These are phyloP conservation scores for Leccinum variicolor DNA, from an alignment of 768 basidiomycete species.

Conservation along the genomic window DNA sequence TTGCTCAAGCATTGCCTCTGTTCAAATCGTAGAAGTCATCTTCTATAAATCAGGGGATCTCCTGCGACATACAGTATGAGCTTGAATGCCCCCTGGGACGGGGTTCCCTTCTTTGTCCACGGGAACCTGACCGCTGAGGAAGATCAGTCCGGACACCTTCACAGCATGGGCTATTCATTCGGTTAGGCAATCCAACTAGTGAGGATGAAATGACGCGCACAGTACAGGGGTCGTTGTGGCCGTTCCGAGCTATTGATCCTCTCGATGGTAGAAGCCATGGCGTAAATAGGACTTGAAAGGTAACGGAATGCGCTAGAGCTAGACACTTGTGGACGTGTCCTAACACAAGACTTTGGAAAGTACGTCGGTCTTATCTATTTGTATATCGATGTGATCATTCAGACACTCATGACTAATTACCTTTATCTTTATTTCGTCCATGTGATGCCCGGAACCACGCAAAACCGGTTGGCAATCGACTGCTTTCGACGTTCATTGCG, in stretches of 20 bases:
- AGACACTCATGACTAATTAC: background rate
- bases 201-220: conserved; percentile 1
- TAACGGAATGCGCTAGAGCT: background rate
- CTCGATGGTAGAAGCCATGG: conserved; percentile 49
- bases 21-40: background rate
- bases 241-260: conserved; percentile 53
- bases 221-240: conserved; percentile 21
- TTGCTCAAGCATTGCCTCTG: conserved; percentile 59
- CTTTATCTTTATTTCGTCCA: background rate
- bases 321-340: background rate
- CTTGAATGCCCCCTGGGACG: conserved; percentile 55
- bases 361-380: conserved; percentile 4
- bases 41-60: background rate
- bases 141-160: conserved; percentile 56
- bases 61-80: conserved; percentile 48
- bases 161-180: conserved; percentile 47
- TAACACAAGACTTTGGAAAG: background rate
- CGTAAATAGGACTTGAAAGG: background rate
- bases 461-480: background rate
- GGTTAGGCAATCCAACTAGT: background rate
- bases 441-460: background rate
- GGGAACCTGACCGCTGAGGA: conserved; percentile 60
- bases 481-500: background rate
- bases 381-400: background rate
- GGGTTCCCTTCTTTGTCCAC: conserved; percentile 44